A percentile compares a stretch with the other conserved stretches of the same genome.
phyloP scores from a whole-genome alignment of 352 stramenopile genomes.

The Thalassiosira hispida region DNA sequence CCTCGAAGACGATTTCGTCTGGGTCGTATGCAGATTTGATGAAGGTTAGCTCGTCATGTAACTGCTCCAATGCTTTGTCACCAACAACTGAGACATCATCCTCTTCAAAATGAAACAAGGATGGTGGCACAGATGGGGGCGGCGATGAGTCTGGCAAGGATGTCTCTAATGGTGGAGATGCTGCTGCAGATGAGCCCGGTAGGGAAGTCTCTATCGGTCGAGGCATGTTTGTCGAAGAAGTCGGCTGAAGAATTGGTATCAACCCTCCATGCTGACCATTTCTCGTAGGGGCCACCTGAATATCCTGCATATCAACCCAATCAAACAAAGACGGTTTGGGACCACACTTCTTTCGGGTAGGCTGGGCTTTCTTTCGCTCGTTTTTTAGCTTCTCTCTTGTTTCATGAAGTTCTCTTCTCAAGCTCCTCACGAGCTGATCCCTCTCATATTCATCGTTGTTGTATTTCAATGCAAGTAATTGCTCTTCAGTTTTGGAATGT shows the following conservation, averaged over 20 bases:
- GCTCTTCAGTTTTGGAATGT: slow-evolving; percentile 5
- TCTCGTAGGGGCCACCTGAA: no score
- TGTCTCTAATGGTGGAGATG: slow-evolving; percentile 7
- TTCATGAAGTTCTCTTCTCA: slow-evolving; percentile 36
- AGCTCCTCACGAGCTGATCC: slow-evolving; percentile 8
- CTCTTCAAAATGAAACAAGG: slow-evolving; percentile 39
- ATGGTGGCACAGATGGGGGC: background rate
- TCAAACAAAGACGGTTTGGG: slow-evolving; percentile 13
- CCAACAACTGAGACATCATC: slow-evolving; percentile 3
- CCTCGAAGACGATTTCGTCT: slow-evolving; percentile 27
- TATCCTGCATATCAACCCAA: slow-evolving; percentile 12
- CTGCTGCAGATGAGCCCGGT: background rate
- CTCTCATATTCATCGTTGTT: slow-evolving; percentile 15
- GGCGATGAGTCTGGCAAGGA: background rate
- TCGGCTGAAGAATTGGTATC: slow-evolving; percentile 4
- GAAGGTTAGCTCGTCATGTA: slow-evolving; percentile 43
- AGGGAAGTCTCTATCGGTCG: slow-evolving; percentile 26
- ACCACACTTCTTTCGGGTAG: background rate
- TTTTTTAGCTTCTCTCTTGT: slow-evolving; percentile 32
- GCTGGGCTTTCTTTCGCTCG: slow-evolving; percentile 31
- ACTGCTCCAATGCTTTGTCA: slow-evolving; percentile 10
- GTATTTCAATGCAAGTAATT: slow-evolving; percentile 1
- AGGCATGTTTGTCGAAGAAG: slow-evolving; percentile 19
- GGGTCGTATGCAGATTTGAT: slow-evolving; percentile 36
- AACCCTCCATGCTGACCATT: background rate